Percentiles rank a stretch among this genome's conserved stretches.
Conservation (phyloP, 208 protist species). For the Leishmania turanica region DNA sequence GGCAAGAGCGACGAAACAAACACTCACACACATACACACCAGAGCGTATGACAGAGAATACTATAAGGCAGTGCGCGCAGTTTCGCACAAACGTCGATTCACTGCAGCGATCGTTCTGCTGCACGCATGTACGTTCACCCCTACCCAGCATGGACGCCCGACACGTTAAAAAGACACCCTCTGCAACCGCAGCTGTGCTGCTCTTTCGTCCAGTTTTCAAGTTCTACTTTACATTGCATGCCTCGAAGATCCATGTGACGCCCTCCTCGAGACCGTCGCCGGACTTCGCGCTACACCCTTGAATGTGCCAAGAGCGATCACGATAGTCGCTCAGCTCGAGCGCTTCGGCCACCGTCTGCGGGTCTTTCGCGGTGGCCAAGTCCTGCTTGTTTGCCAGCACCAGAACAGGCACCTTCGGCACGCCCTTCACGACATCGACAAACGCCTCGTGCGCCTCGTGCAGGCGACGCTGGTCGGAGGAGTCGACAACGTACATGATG, state of each 20-base stretch:
- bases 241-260: conserved; percentile 91
- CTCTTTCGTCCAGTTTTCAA: no score
- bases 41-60: background rate
- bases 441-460: conserved; percentile 95
- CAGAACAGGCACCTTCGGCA: conserved; percentile 97
- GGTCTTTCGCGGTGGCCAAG: conserved; percentile 91
- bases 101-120: background rate
- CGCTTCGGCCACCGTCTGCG: conserved; percentile 71
- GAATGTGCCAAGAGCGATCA: conserved; percentile 96
- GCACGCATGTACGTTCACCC: background rate
- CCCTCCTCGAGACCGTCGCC: conserved; percentile 93
- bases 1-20: background rate
- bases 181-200: background rate
- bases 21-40: conserved; percentile 5
- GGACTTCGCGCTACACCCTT: conserved; percentile 95
- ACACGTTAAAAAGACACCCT: background rate
- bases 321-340: conserved; percentile 90
- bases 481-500: conserved; percentile 98
- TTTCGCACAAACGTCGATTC: background rate
- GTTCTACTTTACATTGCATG: conserved; percentile 40
- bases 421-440: conserved; percentile 90
- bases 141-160: background rate
- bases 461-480: conserved; percentile 87
- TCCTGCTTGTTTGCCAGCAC: conserved; percentile 99
- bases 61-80: background rate